Evolutionary conservation across 2,329 filamentous ascomycete genomes (phyloP).

Genomic region (Cryphonectria radicalis): DNA sequence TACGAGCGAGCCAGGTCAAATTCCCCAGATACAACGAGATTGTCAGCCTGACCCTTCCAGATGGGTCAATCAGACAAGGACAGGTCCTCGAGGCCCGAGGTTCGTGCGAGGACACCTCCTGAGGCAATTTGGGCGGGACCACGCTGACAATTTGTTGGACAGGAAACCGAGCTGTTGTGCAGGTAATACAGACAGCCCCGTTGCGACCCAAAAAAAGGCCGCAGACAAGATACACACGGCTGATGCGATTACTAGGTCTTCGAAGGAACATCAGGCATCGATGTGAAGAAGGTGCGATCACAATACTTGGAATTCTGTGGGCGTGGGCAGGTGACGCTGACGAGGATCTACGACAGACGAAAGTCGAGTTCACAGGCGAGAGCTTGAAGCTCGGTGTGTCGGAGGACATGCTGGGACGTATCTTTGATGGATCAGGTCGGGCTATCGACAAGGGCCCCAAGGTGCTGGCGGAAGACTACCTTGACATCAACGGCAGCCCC

Average conservation of each 20-base stretch:
- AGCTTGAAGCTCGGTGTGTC: slow-evolving; percentile 98
- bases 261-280: slow-evolving; percentile 94
- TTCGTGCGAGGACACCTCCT: slow-evolving; percentile 45
- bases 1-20: slow-evolving; percentile 73
- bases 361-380: slow-evolving; percentile 95
- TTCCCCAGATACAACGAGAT: slow-evolving; percentile 98
- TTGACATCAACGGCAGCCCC: slow-evolving; percentile 98
- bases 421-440: slow-evolving; percentile 97
- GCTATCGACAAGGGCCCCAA: slow-evolving; percentile 99
- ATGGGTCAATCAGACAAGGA: slow-evolving; percentile 91
- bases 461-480: slow-evolving; percentile 95
- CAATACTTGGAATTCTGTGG: not conserved
- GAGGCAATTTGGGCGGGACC: slow-evolving; percentile 23
- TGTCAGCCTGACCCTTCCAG: slow-evolving; percentile 90
- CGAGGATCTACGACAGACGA: slow-evolving; percentile 65
- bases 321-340: slow-evolving; percentile 17
- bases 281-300: slow-evolving; percentile 91
- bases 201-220: slow-evolving; percentile 1
- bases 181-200: slow-evolving; percentile 62
- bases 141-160: slow-evolving; percentile 23
- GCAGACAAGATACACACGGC: slow-evolving; percentile 27
- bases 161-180: slow-evolving; percentile 94
- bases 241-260: slow-evolving; percentile 71
- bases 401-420: slow-evolving; percentile 98
- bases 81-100: slow-evolving; percentile 98